Base-by-base conservation (phyloP, 257 asterid species). In the Phtheirospermum japonicum region DNA sequence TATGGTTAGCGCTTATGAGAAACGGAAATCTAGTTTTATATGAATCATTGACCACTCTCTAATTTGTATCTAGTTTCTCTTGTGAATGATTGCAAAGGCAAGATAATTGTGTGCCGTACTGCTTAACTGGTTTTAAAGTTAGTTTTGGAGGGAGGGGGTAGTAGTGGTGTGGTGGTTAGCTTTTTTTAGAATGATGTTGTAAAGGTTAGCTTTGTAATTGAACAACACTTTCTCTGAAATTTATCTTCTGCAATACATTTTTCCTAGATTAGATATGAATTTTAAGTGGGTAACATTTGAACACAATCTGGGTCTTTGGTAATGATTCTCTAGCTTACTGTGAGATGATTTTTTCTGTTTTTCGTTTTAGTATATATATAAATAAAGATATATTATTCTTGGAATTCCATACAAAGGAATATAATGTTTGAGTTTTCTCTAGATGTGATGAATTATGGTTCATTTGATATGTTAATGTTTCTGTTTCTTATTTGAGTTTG, bases 21-120 rank as follows among this genome's bases (percentile, higher is more conserved):
- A 59, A 28, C 61, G 65, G 19, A 65, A 26, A 71, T 23, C 39
- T 32, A 36, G 56, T 14, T 51, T 49, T 62, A 49, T 67, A 9
- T 57, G 49, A 11, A 31, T 28, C 10, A 45, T 30, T 7, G 50
- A 43, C 63, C 42, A 60, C 34, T 39, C 54, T 65, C 39, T 23
- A 43, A 36, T 53, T 48, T 68, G 65, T 70, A 48, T 53, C 50
- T 40, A 16, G 16, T 13, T n/a, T 13, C 12, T 12, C 18, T 11
- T 43, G 50, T 43, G 28, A 39, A 9, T 39, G 10, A 39, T 39
- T 4, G 4, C n/a, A 20, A 17, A 9, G n/a, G 37, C 43, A 57
- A 16, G 58, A 2, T 11, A 18, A 52, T 32, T 53, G 37, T 31
- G 45, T 59, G 52, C 46, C 12, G 48, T 55, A 28, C 65, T 59